phyloP scores from a whole-genome alignment of 2,329 filamentous ascomycete genomes.

The Trichoderma sp. region DNA sequence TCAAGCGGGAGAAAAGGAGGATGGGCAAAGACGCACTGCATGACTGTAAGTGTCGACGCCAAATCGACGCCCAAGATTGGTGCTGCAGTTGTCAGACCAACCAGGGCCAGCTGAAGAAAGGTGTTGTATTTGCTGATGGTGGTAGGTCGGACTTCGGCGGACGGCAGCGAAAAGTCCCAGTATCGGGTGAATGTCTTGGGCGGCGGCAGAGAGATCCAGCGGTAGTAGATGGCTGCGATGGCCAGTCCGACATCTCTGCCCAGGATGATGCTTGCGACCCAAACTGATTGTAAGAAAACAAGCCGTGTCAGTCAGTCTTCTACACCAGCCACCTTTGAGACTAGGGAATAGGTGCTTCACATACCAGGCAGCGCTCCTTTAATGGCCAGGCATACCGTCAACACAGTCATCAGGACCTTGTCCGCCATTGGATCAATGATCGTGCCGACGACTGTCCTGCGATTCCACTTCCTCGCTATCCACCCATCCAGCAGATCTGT shows the following conservation, averaged over 20 bases:
- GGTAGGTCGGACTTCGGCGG: slow-evolving; percentile 80
- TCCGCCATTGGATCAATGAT: slow-evolving; percentile 97
- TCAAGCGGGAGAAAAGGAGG: not conserved
- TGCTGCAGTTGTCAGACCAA: slow-evolving; percentile 80
- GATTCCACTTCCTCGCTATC: slow-evolving; percentile 84
- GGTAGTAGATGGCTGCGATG: slow-evolving; percentile 88
- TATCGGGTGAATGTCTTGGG: slow-evolving; percentile 92
- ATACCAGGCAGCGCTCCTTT: slow-evolving; percentile 79
- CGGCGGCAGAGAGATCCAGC: slow-evolving; percentile 89
- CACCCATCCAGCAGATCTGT: slow-evolving; percentile 93
- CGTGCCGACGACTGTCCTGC: slow-evolving; percentile 91
- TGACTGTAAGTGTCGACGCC: slow-evolving; percentile 56
- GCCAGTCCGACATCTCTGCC: slow-evolving; percentile 83
- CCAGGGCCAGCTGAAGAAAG: slow-evolving; percentile 82
- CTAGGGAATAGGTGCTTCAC: slow-evolving; percentile 36
- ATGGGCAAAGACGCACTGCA: slow-evolving; percentile 58
- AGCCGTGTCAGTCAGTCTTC: not conserved
- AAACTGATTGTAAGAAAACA: slow-evolving; percentile 55
- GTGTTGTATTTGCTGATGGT: slow-evolving; percentile 92
- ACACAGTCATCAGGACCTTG: slow-evolving; percentile 91
- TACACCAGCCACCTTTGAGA: not conserved
- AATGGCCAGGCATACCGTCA: slow-evolving; percentile 81
- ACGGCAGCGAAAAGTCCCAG: slow-evolving; percentile 95
- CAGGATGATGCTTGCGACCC: slow-evolving; percentile 86
- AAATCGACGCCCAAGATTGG: slow-evolving; percentile 70